Percentiles rank a stretch among this genome's conserved stretches.
These are phyloP conservation scores for Tieghemostelium lacteum DNA, from an alignment of 78 protist species.

Conservation along the genomic window DNA sequence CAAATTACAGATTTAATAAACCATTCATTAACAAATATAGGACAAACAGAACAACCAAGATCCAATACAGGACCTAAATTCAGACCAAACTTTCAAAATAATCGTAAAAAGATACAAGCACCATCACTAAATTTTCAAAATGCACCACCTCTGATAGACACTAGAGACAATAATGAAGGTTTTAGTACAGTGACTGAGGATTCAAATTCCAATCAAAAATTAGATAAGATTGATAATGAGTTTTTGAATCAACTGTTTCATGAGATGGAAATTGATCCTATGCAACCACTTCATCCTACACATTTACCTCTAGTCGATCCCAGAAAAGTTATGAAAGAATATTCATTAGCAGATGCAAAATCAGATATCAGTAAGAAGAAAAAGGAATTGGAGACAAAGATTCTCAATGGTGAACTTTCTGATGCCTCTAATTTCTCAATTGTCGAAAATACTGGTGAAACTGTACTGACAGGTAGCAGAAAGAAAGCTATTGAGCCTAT, in stretches of 20 bases:
- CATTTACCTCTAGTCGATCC: constrained; percentile 71
- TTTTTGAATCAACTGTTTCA: constrained; percentile 47
- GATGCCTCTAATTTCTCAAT: constrained; percentile 16
- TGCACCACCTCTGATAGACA: background rate
- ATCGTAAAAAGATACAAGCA: background rate
- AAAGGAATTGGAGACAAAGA: constrained; percentile 25
- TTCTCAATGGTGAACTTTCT: constrained; percentile 65
- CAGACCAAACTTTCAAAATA: background rate
- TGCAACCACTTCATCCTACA: constrained; percentile 71
- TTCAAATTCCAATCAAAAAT: background rate
- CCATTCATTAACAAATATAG: constrained; percentile 15
- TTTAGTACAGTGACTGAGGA: background rate
- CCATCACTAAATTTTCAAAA: constrained; percentile 5
- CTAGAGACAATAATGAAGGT: background rate
- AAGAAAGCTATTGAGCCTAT: background rate
- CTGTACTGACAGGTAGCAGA: background rate
- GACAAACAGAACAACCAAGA: constrained; percentile 16
- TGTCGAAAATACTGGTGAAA: background rate
- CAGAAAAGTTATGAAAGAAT: constrained; percentile 56
- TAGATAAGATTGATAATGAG: constrained; percentile 21
- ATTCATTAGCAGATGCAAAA: constrained; percentile 59
- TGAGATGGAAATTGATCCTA: constrained; percentile 74
- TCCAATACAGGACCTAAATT: background rate
- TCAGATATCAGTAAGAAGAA: constrained; percentile 30
- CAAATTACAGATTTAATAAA: constrained; percentile 49